Base-by-base conservation (phyloP, 2,329 filamentous ascomycete species). In the Aspergillus tubingensis region DNA sequence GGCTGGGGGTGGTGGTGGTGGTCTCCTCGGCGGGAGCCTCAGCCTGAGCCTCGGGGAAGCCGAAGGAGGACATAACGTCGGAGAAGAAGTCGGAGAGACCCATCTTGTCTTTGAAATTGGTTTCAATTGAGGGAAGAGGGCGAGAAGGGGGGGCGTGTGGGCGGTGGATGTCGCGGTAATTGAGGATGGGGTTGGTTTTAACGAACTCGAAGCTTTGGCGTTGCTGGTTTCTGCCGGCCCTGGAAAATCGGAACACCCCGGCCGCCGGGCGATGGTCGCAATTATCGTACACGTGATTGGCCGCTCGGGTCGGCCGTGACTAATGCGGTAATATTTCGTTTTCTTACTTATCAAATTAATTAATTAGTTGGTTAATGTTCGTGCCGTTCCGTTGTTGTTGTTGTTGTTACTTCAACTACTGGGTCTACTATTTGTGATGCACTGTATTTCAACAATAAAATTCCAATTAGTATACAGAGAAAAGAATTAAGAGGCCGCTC, bases 31-130 rank as follows among this genome's bases (percentile, higher is more conserved):
- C 77, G 55, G 82, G 81, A 73, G 84, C 83, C 79, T 89, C 86
- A 76, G 84, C 83, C 73, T 87, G 82, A 69, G 82, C 81, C 75
- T 87, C 82, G 69, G 82, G 62, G 74, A 83, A 83, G 78, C 81
- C 85, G 81, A 86, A 86, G 81, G 83, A 87, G 80, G 82, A 86
- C 81, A 83, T 86, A 81, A 83, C 79, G 76, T 87, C 85, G 77
- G 82, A 80, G 79, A 88, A 82, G 78, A 86, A 84, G 75, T 88
- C 85, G 76, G 84, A 81, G 80, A 88, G 79, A 77, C 85, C 85
- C 86, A 88, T 88, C 74, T 65, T 78, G 74, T 68, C 64, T 65
- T 62, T 62, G 65, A 63, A 64, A 53, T 11, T 49, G 55, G 51
- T 56, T 54, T 72, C 70, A 75, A 73, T 74, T 72, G 69, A 67